Conservation (phyloP, 768 basidiomycete species). For the Boletellus ananas region DNA sequence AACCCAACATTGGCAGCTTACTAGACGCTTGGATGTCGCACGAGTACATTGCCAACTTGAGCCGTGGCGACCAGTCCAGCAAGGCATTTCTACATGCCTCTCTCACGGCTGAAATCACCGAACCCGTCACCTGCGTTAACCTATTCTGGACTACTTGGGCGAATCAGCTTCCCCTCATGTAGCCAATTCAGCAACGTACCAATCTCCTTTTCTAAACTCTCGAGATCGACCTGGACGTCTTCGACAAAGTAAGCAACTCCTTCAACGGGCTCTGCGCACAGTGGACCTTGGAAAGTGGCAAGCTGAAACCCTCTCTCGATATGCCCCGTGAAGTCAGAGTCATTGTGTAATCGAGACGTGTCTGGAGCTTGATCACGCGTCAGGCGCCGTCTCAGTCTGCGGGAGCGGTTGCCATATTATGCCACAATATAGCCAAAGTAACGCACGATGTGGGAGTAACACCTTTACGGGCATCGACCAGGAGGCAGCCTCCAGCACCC, state of each 20-base stretch:
- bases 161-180: conserved; percentile 3
- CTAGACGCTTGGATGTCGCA: conserved; percentile 98
- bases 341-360: conserved; percentile 31
- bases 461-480: conserved; percentile 68
- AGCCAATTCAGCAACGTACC: conserved; percentile 38
- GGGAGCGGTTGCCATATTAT: conserved; percentile 6
- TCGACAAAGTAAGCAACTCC: conserved; percentile 92
- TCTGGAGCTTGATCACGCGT: conserved; percentile 35
- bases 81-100: conserved; percentile 89
- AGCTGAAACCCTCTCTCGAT: conserved; percentile 95
- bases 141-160: conserved; percentile 63
- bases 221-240: conserved; percentile 57
- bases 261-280: conserved; percentile 93
- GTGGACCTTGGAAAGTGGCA: conserved; percentile 88
- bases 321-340: conserved; percentile 67
- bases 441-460: conserved; percentile 54
- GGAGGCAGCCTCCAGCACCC: conserved; percentile 76
- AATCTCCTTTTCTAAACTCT: conserved; percentile 60
- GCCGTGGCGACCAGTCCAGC: conserved; percentile 94
- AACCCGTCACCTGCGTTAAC: conserved; percentile 83
- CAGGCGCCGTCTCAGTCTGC: conserved; percentile 52
- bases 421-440: conserved; percentile 6
- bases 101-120: conserved; percentile 81
- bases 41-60: conserved; percentile 97
- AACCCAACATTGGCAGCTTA: conserved; percentile 39